These are phyloP conservation scores for Saccharomyces cerevisiae DNA, from an alignment of 805 yeast genomes.

Conservation along the genomic window DNA sequence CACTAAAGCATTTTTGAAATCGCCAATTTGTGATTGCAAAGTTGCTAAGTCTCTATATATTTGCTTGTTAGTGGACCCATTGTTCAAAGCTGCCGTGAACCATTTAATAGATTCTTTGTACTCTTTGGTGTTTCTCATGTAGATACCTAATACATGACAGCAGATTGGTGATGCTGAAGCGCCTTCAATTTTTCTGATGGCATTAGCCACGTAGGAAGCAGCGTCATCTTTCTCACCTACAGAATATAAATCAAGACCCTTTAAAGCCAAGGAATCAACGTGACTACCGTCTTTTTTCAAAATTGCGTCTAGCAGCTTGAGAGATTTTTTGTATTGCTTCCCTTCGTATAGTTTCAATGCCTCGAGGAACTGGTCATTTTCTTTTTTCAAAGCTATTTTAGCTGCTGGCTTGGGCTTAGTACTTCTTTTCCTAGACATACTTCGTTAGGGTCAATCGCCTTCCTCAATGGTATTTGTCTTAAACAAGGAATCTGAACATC, in stretches of 20 bases:
- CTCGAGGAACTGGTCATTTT: slow-evolving; percentile 66
- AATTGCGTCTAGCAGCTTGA: slow-evolving; percentile 65
- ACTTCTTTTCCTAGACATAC: slow-evolving; percentile 21
- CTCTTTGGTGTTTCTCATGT: slow-evolving; percentile 60
- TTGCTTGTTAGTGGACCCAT: slow-evolving; percentile 70
- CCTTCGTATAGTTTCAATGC: slow-evolving; percentile 77
- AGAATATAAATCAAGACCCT: slow-evolving; percentile 62
- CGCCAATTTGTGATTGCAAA: slow-evolving; percentile 73
- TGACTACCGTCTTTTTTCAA: slow-evolving; percentile 68
- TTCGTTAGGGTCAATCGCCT: background rate
- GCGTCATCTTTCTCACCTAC: slow-evolving; percentile 58
- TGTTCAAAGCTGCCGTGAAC: slow-evolving; percentile 64
- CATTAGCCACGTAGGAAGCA: slow-evolving; percentile 49
- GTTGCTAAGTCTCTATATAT: slow-evolving; percentile 76
- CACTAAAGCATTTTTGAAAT: slow-evolving; percentile 50
- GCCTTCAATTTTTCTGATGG: slow-evolving; percentile 47
- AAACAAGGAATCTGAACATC: background rate
- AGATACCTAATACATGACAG: slow-evolving; percentile 79
- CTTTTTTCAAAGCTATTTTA: slow-evolving; percentile 37
- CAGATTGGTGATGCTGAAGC: slow-evolving; percentile 51
- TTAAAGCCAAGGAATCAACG: slow-evolving; percentile 75
- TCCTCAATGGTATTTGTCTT: background rate
- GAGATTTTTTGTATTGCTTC: slow-evolving; percentile 79
- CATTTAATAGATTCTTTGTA: slow-evolving; percentile 72
- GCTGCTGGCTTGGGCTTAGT: slow-evolving; percentile 9